phyloP scores from a whole-genome alignment of 257 asterid species.

The Cruciata laevipes region DNA sequence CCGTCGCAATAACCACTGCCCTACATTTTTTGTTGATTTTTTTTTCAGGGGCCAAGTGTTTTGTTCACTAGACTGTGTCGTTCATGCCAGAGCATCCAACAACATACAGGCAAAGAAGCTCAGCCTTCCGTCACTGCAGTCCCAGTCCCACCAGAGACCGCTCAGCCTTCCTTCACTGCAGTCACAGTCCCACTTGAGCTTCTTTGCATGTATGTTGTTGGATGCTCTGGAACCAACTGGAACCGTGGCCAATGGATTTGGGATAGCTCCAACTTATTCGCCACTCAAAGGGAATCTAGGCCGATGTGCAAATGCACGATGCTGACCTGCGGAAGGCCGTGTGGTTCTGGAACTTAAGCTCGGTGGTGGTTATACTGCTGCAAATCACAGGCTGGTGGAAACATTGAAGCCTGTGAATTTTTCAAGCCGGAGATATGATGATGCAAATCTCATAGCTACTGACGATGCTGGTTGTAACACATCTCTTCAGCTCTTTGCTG shows the following conservation, averaged over 20 bases:
- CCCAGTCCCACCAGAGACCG: conserved; percentile 26
- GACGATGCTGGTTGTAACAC: conserved; percentile 37
- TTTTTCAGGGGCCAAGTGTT: too few species aligned
- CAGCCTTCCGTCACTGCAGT: conserved; percentile 24
- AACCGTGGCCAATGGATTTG: conserved; percentile 66
- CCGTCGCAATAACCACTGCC: too few species aligned
- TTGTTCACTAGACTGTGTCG: too few species aligned
- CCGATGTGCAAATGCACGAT: conserved; percentile 5
- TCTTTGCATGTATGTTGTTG: too few species aligned
- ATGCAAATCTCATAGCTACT: conserved; percentile 29
- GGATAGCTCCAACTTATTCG: conserved; percentile 69
- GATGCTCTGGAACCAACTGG: too few species aligned
- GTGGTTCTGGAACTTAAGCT: conserved; percentile 42
- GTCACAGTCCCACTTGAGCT: too few species aligned
- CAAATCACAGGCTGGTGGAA: conserved; percentile 34
- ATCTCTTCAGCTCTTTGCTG: conserved; percentile 66
- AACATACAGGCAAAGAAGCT: too few species aligned
- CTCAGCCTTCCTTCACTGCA: too few species aligned
- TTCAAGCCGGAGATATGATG: conserved; percentile 31
- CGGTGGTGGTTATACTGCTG: conserved; percentile 34
- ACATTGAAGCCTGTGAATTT: conserved; percentile 28
- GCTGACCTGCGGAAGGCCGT: conserved; percentile 12
- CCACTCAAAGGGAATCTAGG: conserved; percentile 36
- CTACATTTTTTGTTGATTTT: too few species aligned
- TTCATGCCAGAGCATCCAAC: too few species aligned